Evolutionary conservation across 768 basidiomycete genomes (phyloP).

Genomic region (Boletus patriciae): DNA sequence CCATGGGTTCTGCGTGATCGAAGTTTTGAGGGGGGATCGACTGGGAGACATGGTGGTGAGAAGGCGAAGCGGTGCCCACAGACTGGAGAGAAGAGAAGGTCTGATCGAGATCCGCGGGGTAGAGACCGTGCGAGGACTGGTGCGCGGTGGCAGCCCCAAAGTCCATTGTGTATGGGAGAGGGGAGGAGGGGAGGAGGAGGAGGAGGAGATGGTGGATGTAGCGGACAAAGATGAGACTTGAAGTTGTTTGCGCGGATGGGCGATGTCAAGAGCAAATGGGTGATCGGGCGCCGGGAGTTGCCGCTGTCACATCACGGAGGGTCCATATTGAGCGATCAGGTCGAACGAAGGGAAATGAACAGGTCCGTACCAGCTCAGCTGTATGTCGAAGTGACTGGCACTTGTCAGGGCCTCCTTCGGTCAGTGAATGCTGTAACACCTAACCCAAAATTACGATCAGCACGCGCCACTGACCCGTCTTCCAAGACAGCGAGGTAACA

Average conservation of each 20-base stretch:
- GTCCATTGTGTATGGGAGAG: slow-evolving; percentile 50
- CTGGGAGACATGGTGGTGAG: slow-evolving; percentile 37
- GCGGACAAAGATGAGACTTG: slow-evolving; percentile 36
- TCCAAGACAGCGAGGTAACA: slow-evolving; percentile 5
- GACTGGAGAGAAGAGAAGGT: slow-evolving; percentile 49
- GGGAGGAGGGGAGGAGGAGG: slow-evolving; percentile 35
- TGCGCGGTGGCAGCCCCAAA: slow-evolving; percentile 38
- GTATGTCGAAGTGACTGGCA: slow-evolving; percentile 1
- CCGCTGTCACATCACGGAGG: slow-evolving; percentile 43
- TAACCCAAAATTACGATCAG: slow-evolving; percentile 19
- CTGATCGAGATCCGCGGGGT: slow-evolving; percentile 58
- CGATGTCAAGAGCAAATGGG: slow-evolving; percentile 40
- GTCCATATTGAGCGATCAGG: slow-evolving; percentile 43
- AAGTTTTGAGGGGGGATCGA: slow-evolving; percentile 42
- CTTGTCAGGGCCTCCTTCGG: background rate
- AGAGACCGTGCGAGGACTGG: slow-evolving; percentile 44
- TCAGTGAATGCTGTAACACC: slow-evolving; percentile 11
- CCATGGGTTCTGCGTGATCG: slow-evolving; percentile 56
- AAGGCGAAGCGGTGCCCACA: slow-evolving; percentile 37
- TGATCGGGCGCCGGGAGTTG: slow-evolving; percentile 61
- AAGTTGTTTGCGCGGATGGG: slow-evolving; percentile 29
- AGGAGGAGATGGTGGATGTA: slow-evolving; percentile 23
- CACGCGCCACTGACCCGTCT: slow-evolving; percentile 20
- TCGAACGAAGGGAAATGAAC: slow-evolving; percentile 18
- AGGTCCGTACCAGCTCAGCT: slow-evolving; percentile 31